Base-by-base conservation (phyloP, 208 protist species). In the Acanthamoeba quina region DNA sequence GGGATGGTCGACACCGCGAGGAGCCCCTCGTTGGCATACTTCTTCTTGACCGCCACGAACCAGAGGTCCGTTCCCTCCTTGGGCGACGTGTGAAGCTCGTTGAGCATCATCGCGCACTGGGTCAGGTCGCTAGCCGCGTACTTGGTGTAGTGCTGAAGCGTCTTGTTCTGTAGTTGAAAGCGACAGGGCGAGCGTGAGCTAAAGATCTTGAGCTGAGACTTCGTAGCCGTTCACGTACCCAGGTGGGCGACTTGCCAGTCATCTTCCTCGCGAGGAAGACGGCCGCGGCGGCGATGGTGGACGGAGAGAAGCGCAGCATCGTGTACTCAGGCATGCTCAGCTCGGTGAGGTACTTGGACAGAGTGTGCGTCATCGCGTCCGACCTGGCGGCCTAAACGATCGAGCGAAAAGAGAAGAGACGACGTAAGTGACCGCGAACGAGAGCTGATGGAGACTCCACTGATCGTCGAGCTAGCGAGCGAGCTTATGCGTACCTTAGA, bases 251-350 rank as follows among this genome's bases (percentile, higher is more conserved):
- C 86, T 92, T 70, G 58, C 15, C 13, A 9, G 90, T 94, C 90
- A 94, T 94, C 70, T 58, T 68, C 52, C 90, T 37, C 24, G 96
- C 66, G 24, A 96, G 68, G 74, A 92, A 97, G 19, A 97, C 78
- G 19, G 93, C 82, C 4, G 96, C 91, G 1, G 97, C 96, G 26
- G 97, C 95, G 47, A 97, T 66, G 15, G 96, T 54, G 19, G 97
- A 97, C 56, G 96, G 95, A 10, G 68, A 37, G 52, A 90, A 97
- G 13, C 52, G 52, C 15, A 96, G 31, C 41, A 96, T 83, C 15
- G 72, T 29, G 47, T 96, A 96, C 4, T 95, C 90, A 24, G 95
- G 64, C n/a, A 97, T 29, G 24, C 86, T 76, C 26, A 97, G 56
- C 68, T 97, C 96, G 58, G 93, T 94, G 47, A 97, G 83, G 44